Evolutionary conservation across 2,329 filamentous ascomycete species (phyloP).

Genomic region (Phyllosticta paracitricarpa): DNA sequence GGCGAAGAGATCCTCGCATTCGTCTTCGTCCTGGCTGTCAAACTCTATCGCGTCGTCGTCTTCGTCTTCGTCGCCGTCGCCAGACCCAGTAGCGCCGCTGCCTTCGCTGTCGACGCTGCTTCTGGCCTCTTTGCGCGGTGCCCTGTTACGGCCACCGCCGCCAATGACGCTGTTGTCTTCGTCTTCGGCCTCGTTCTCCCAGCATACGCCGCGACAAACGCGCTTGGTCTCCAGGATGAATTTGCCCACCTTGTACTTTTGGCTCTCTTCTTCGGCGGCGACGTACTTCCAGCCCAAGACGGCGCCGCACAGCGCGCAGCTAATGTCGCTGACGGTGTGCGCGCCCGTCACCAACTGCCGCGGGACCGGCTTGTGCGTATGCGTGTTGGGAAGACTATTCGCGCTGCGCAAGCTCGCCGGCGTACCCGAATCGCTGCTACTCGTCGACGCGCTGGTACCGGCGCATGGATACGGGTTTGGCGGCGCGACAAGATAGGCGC

Average conservation of each 20-base stretch:
- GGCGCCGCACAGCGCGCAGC: conserved; percentile 45
- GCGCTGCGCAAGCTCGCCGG: conserved; percentile 4
- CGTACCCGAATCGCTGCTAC: background rate
- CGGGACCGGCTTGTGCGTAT: conserved; percentile 45
- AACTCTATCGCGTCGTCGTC: conserved; percentile 42
- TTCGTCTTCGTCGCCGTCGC: conserved; percentile 5
- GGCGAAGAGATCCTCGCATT: conserved; percentile 55
- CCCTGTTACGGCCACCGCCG: background rate
- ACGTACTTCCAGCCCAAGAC: conserved; percentile 58
- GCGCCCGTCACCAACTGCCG: conserved; percentile 52
- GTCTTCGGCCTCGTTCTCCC: conserved; percentile 36
- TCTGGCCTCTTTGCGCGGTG: background rate
- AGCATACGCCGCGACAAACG: conserved; percentile 40
- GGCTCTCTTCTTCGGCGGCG: conserved; percentile 49
- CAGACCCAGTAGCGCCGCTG: background rate
- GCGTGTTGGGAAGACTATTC: conserved; percentile 46
- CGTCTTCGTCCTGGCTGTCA: conserved; percentile 56
- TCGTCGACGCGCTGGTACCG: conserved; percentile 3
- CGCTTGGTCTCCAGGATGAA: conserved; percentile 54
- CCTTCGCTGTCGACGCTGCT: background rate
- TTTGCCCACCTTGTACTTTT: conserved; percentile 57
- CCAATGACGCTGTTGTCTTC: conserved; percentile 9
- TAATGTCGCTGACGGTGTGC: conserved; percentile 53
- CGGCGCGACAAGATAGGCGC: conserved; percentile 52
- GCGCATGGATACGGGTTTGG: conserved; percentile 12